Conservation (phyloP, 352 stramenopile species). For the Halophytophthora polymorphica region DNA sequence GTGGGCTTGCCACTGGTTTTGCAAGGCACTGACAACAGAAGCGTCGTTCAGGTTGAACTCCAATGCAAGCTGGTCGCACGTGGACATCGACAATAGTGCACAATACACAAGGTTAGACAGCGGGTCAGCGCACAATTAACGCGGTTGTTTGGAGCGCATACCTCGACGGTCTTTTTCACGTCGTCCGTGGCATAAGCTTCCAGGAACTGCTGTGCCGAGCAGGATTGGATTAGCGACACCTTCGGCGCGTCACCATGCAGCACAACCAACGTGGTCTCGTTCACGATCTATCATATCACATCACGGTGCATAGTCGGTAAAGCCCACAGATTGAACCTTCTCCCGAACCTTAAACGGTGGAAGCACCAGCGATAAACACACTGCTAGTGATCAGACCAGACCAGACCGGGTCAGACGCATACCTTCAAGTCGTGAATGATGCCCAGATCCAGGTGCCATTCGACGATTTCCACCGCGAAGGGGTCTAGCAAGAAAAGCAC, state of each 20-base stretch:
- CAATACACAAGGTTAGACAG: neutral
- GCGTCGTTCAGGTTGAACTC: slow-evolving; percentile 73
- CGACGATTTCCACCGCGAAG: slow-evolving; percentile 78
- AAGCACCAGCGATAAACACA: neutral
- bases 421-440: slow-evolving; percentile 86
- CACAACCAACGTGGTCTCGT: slow-evolving; percentile 63
- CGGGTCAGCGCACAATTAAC: too few species aligned
- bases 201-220: slow-evolving; percentile 65
- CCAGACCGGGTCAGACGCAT: neutral
- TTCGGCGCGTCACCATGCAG: slow-evolving; percentile 74
- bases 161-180: slow-evolving; percentile 64
- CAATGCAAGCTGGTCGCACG: slow-evolving; percentile 51
- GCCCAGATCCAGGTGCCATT: slow-evolving; percentile 86
- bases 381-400: too few species aligned
- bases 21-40: slow-evolving; percentile 42
- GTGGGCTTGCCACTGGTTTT: slow-evolving; percentile 46
- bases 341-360: neutral
- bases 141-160: too few species aligned
- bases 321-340: too few species aligned
- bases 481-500: slow-evolving; percentile 84
- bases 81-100: slow-evolving; percentile 4
- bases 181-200: slow-evolving; percentile 64
- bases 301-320: neutral
- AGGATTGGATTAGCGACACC: slow-evolving; percentile 72
- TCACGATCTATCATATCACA: slow-evolving; percentile 55